Percentiles rank a stretch among this genome's conserved stretches.
Evolutionary conservation across 352 stramenopile genomes (phyloP).

Genomic region (Pythium dissimile): DNA sequence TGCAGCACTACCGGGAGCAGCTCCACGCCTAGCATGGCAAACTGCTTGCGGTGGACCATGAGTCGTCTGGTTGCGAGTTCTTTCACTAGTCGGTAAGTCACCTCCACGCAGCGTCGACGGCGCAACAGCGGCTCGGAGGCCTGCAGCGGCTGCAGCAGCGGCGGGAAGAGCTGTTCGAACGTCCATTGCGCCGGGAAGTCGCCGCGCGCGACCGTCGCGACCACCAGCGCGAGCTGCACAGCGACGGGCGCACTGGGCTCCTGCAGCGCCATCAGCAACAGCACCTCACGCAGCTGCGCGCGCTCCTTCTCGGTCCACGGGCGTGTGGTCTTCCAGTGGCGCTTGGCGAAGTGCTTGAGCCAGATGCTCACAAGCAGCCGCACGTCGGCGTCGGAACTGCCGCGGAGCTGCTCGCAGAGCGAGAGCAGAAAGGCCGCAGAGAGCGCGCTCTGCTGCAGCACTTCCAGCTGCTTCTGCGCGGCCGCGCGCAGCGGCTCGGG

Average conservation of each 20-base stretch:
- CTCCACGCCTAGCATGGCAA: conserved; percentile 64
- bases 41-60: conserved; percentile 80
- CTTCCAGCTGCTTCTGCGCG: conserved; percentile 56
- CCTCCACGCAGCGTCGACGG: conserved; percentile 44
- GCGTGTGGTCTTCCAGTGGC: conserved; percentile 34
- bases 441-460: conserved; percentile 37
- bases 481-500: conserved; percentile 33
- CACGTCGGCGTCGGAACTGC: conserved; percentile 38
- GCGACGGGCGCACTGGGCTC: conserved; percentile 53
- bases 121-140: conserved; percentile 13
- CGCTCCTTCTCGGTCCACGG: conserved; percentile 40
- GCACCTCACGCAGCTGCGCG: conserved; percentile 36
- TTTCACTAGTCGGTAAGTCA: conserved; percentile 77
- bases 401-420: conserved; percentile 43
- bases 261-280: conserved; percentile 68
- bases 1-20: conserved; percentile 54
- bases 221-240: conserved; percentile 58
- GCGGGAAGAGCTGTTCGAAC: conserved; percentile 60
- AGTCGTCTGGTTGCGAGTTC: conserved; percentile 74
- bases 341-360: conserved; percentile 73
- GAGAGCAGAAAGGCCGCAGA: conserved; percentile 33
- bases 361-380: conserved; percentile 68
- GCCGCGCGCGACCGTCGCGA: conserved; percentile 62
- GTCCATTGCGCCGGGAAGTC: conserved; percentile 75
- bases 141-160: conserved; percentile 51